Base-by-base conservation (phyloP, 2,329 filamentous ascomycete genomes). In the Nigrospora osmanthi region DNA sequence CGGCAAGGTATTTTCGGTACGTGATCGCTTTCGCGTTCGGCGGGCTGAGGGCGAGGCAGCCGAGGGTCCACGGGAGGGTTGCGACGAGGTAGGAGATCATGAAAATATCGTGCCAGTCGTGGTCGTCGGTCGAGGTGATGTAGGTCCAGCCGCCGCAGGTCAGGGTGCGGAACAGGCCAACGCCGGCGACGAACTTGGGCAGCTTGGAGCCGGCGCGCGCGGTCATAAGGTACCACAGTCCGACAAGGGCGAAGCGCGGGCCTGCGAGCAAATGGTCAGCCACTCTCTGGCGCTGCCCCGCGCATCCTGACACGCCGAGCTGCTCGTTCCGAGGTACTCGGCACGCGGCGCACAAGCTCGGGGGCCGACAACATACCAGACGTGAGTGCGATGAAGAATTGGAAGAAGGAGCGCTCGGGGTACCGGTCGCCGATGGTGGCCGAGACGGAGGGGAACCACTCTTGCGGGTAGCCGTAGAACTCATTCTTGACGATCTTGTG, bases 101-200 rank as follows among this genome's bases (percentile, higher is more conserved):
- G 64, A 98, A 91, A 51, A 97, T 91, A 60, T 98, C 93, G 64
- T 98, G 93, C 90, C 89, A 97, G 66, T 95, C 83, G 66, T 98
- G 93, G 63, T 97, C 89, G 63, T 98, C 93, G 37, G 93, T 98
- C 50, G 93, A 97, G 23, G 93, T 98, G 49, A 98, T 83, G 66
- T 97, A 98, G 43, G 93, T 96, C 91, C 93, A 98, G 47, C 93
- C 93, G 56, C 91, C 93, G 60, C 93, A 98, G 4, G 89, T 95
- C 47, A 97, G 69, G 11, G 91, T 96, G 56, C 93, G 82, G 59
- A 97, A 84, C 43, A 96, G 54, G 45, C 93, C 93, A 56, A 87
- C 83, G 35, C 77, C 76, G 38, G 85, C 85, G 49, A 97, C 76
- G 50, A 93, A 83, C 61, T 88, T 89, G 15, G 94, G 89, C 14